These are phyloP conservation scores for Chlorella ohadii DNA, from an alignment of 139 green algal species.

Conservation along the genomic window DNA sequence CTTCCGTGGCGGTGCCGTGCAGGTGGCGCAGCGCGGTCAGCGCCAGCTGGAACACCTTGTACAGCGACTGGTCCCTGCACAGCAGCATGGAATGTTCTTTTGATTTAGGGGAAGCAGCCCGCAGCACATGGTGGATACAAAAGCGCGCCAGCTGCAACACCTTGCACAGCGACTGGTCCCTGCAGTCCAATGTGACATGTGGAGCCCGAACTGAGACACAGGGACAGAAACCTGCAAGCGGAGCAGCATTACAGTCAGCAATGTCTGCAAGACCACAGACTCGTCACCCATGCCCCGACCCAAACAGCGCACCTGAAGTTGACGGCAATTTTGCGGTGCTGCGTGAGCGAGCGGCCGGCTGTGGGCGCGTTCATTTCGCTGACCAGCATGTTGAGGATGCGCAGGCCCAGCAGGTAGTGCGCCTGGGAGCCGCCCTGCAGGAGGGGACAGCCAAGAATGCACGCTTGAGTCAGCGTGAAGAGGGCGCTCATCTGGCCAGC, in stretches of 20 bases:
- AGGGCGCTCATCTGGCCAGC: conserved; percentile 79
- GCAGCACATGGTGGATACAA: no score
- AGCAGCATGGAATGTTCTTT: neutral
- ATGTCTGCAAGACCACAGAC: no score
- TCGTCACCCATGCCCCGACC: no score
- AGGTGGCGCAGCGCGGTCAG: conserved; percentile 69
- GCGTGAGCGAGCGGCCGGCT: conserved; percentile 87
- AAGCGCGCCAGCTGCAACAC: conserved; percentile 68
- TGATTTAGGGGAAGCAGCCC: no score
- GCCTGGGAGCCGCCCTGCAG: conserved; percentile 31
- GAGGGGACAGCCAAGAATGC: conserved; percentile 9
- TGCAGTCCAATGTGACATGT: neutral
- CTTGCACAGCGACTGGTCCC: conserved; percentile 29
- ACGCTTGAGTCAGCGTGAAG: neutral
- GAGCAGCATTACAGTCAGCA: no score
- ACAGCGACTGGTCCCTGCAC: conserved; percentile 30
- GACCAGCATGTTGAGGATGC: conserved; percentile 91
- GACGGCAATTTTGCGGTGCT: conserved; percentile 91
- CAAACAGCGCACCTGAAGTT: conserved; percentile 51
- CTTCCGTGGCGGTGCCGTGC: conserved; percentile 55
- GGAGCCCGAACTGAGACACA: no score
- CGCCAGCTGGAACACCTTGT: conserved; percentile 67
- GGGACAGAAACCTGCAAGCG: no score
- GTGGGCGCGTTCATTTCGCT: conserved; percentile 93
- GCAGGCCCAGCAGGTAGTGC: conserved; percentile 93